These are phyloP conservation scores for Nitzschia inconspicua DNA, from an alignment of 108 stramenopile genomes.

Conservation along the genomic window DNA sequence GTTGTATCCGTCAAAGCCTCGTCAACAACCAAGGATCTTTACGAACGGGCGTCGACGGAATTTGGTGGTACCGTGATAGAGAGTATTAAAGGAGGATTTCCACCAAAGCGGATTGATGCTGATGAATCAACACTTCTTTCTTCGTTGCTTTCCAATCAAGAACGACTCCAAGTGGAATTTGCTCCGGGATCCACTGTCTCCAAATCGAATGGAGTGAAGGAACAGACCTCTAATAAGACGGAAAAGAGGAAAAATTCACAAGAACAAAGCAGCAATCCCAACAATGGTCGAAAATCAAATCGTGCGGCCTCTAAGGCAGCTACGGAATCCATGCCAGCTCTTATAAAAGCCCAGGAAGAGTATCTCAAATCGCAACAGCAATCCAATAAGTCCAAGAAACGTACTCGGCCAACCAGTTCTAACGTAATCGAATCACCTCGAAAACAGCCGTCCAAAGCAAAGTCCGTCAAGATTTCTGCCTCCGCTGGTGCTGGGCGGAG, in stretches of 20 bases:
- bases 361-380: conserved; percentile 30
- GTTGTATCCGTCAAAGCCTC: conserved; percentile 5
- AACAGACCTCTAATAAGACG: not conserved
- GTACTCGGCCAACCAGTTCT: too few species aligned
- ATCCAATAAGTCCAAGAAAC: not conserved
- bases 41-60: conserved; percentile 1
- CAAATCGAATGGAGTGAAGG: not conserved
- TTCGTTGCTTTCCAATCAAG: conserved; percentile 38
- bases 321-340: conserved; percentile 45
- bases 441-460: not conserved
- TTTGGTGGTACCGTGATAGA: not conserved
- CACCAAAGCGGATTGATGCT: conserved; percentile 38
- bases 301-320: conserved; percentile 59
- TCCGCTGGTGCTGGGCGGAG: conserved; percentile 40
- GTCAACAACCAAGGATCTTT: conserved; percentile 17
- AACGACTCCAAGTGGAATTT: conserved; percentile 49
- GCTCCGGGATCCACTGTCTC: conserved; percentile 18
- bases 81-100: conserved; percentile 46
- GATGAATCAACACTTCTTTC: conserved; percentile 9
- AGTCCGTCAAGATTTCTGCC: conserved; percentile 18
- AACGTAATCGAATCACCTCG: not conserved
- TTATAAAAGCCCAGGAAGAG: conserved; percentile 65
- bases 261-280: not conserved
- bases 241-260: not conserved
- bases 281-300: conserved; percentile 23